phyloP scores from a whole-genome alignment of 2,329 filamentous ascomycete species.

The Zopfia rhizophila region DNA sequence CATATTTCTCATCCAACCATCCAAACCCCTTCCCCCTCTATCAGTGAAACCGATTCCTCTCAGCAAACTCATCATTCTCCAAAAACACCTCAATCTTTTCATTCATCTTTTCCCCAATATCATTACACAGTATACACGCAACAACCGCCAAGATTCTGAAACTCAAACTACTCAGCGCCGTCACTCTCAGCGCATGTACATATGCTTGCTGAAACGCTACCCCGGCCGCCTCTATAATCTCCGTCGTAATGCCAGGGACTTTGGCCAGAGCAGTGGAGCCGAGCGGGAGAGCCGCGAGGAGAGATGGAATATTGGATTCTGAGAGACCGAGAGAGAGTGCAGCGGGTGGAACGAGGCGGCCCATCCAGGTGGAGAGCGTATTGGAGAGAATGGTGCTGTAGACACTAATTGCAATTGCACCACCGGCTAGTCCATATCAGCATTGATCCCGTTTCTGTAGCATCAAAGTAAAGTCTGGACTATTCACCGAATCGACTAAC shows the following conservation, averaged over 20 bases:
- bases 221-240: slow-evolving; percentile 29
- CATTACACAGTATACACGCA: slow-evolving; percentile 26
- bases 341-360: slow-evolving; percentile 12
- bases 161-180: slow-evolving; percentile 31
- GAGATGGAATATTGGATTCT: neutral
- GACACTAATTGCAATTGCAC: slow-evolving; percentile 51
- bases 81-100: slow-evolving; percentile 39
- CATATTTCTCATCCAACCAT: no score
- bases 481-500: slow-evolving; percentile 13
- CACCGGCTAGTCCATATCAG: slow-evolving; percentile 51
- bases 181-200: slow-evolving; percentile 25
- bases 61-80: slow-evolving; percentile 38
- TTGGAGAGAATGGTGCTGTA: slow-evolving; percentile 55
- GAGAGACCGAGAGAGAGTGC: slow-evolving; percentile 14
- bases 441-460: slow-evolving; percentile 42
- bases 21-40: no score
- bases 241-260: slow-evolving; percentile 27
- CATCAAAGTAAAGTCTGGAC: slow-evolving; percentile 4
- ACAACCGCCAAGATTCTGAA: slow-evolving; percentile 30
- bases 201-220: slow-evolving; percentile 36
- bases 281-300: slow-evolving; percentile 13
- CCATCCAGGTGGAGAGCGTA: slow-evolving; percentile 6
- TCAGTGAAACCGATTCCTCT: slow-evolving; percentile 38
- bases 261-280: slow-evolving; percentile 20
- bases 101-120: slow-evolving; percentile 38